Base-by-base conservation (phyloP, 2,329 filamentous ascomycete species). In the Pyrenophora graminea region DNA sequence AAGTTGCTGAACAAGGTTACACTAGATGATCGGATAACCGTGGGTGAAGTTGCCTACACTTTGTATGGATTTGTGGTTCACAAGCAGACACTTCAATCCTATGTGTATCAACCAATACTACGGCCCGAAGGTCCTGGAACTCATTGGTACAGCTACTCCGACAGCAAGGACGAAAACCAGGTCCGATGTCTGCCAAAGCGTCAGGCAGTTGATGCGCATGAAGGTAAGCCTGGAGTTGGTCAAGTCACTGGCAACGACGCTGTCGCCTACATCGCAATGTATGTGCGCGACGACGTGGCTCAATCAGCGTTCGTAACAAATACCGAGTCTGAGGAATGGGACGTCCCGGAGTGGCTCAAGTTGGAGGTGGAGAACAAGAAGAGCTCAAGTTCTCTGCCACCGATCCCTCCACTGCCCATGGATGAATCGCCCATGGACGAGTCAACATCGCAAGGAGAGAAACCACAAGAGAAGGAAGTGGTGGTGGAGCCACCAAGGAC, bases 1-100 rank as follows among this genome's bases (percentile, higher is more conserved):
- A 79, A 86, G 55, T 64, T 84, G 5, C 76, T 80, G 44, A 79
- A 85, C 62, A 77, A 77, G 36, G 80, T 87, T n/a, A 73, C 77
- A 2, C 60, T 86, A 12, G 76, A 85, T 45, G 82, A 86, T 46
- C 69, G 77, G 9, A 64, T 86, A 21, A 75, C 75, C 37, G 68
- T 85, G n/a, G 63, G 74, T 21, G 73, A 65, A 7, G 73, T 71
- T 10, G 65, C 74, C 9, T 87, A 85, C 61, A 79, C 78, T 1
- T 75, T 87, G 0, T 86, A 83, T 56, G 82, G 82, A 3, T 82
- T 85, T 55, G 72, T 85, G 27, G 81, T 84, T 2, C 84, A 87
- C 61, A 80, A 79, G 53, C 83, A 82, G 21, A 78, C 78, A 37
- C 78, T 85, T 13, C 80, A 80, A 17, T 85, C 82, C 4, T 79